Evolutionary conservation across 768 basidiomycete species (phyloP).

Genomic region (Auriculariales sp.): DNA sequence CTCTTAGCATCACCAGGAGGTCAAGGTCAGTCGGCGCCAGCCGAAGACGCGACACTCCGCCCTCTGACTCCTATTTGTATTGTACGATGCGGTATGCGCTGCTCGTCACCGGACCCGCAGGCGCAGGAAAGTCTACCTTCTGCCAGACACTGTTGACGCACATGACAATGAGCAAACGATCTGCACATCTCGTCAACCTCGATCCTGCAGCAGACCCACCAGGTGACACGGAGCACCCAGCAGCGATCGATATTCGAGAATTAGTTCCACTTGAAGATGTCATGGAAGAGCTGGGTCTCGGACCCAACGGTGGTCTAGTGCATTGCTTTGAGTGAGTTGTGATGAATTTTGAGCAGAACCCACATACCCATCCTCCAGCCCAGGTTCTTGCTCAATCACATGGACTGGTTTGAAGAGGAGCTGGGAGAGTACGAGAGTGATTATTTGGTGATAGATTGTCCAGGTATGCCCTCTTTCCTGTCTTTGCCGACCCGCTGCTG

Average conservation of each 20-base stretch:
- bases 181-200: conserved; percentile 88
- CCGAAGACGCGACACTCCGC: too few relatives aligned
- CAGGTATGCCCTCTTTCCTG: conserved; percentile 31
- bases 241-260: conserved; percentile 86
- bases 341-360: conserved; percentile 1
- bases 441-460: conserved; percentile 87
- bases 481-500: background rate
- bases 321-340: conserved; percentile 97
- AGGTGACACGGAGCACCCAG: conserved; percentile 86
- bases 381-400: conserved; percentile 91
- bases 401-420: conserved; percentile 97
- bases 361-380: conserved; percentile 1
- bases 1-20: too few relatives aligned
- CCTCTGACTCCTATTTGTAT: too few relatives aligned
- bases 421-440: conserved; percentile 91
- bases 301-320: conserved; percentile 92
- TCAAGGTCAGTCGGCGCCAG: too few relatives aligned
- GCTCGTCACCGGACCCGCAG: conserved; percentile 88
- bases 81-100: conserved; percentile 81
- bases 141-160: conserved; percentile 80
- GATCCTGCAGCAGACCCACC: conserved; percentile 84
- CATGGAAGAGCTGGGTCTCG: conserved; percentile 88
- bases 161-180: conserved; percentile 64
- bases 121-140: conserved; percentile 95
- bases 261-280: conserved; percentile 88